A percentile compares a stretch with the other conserved stretches of the same genome.
Conservation (phyloP, 176 grass and related monocot genomes). For the Triticum urartu region DNA sequence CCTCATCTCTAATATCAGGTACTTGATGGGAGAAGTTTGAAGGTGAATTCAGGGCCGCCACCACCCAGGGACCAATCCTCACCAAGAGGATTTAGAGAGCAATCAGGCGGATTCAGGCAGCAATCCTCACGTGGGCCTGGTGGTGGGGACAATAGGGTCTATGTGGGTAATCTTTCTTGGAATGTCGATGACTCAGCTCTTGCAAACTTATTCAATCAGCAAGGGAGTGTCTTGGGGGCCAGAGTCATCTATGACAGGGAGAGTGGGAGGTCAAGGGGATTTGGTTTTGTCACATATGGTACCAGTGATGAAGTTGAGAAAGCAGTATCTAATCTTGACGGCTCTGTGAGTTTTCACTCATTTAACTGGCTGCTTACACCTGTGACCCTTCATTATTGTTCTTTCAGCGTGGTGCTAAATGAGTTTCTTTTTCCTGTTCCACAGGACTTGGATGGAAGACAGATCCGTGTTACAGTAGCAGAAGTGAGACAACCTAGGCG, state of each 20-base stretch:
- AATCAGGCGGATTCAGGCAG: conserved; percentile 10
- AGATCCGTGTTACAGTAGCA: conserved; percentile 16
- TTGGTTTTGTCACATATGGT: conserved; percentile 81
- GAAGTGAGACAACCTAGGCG: conserved; percentile 42
- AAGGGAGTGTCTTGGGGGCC: conserved; percentile 76
- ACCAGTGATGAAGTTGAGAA: conserved; percentile 59
- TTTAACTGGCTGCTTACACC: neutral
- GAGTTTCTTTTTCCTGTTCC: neutral
- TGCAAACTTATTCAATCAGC: conserved; percentile 59
- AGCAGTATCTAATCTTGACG: conserved; percentile 69
- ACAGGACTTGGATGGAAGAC: conserved; percentile 3
- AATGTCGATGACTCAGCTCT: conserved; percentile 70
- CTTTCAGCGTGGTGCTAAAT: neutral
- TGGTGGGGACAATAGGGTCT: conserved; percentile 49
- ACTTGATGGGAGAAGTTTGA: conserved; percentile 60
- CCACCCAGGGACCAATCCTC: conserved; percentile 45
- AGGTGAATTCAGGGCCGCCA: conserved; percentile 19
- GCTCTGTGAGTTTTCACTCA: conserved; percentile 53
- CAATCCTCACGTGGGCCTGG: conserved; percentile 17
- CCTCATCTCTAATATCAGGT: conserved; percentile 33
- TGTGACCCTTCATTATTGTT: neutral
- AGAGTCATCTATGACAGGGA: conserved; percentile 81
- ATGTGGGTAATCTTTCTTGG: conserved; percentile 92
- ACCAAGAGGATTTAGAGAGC: conserved; percentile 28
- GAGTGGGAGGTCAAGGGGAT: conserved; percentile 75